A percentile compares a stretch with the other conserved stretches of the same genome.
Conservation (phyloP, 1,139 yeast genomes). For the Suhomyces taliae region DNA sequence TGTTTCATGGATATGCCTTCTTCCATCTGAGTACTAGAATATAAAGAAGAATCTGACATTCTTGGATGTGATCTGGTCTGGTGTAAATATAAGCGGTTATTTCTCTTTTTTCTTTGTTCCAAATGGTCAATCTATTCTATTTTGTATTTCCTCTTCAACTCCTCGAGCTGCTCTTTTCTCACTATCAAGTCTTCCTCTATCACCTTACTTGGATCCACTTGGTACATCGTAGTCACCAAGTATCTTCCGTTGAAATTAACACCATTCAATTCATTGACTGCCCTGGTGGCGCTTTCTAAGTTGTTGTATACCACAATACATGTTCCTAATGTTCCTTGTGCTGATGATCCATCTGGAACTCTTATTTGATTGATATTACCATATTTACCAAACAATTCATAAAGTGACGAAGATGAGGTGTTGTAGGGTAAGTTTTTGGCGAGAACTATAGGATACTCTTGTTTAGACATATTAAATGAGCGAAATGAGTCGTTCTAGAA, state of each 20-base stretch:
- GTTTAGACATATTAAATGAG: constrained; percentile 11
- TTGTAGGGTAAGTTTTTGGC: constrained; percentile 63
- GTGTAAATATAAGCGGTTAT: neutral
- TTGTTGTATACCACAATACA: constrained; percentile 59
- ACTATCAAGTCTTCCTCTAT: constrained; percentile 21
- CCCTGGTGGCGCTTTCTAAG: constrained; percentile 47
- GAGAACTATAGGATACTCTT: constrained; percentile 50
- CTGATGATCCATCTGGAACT: constrained; percentile 35
- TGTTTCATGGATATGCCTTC: too few relatives aligned
- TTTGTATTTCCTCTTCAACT: constrained; percentile 15
- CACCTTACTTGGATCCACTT: constrained; percentile 37
- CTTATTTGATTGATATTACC: constrained; percentile 62
- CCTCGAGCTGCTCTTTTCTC: constrained; percentile 22
- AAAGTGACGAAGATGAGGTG: constrained; percentile 48
- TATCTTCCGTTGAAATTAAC: constrained; percentile 62
- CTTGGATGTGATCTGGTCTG: too few relatives aligned
- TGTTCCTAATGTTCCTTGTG: constrained; percentile 37
- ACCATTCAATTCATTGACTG: constrained; percentile 58
- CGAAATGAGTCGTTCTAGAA: too few relatives aligned
- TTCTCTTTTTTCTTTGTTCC: neutral
- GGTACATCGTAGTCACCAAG: constrained; percentile 50
- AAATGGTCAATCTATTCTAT: neutral
- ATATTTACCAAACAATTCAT: constrained; percentile 54
- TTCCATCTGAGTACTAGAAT: too few relatives aligned
- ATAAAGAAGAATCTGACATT: too few relatives aligned